Base-by-base conservation (phyloP, 2,329 filamentous ascomycete genomes). In the Mycosphaerella sp. region DNA sequence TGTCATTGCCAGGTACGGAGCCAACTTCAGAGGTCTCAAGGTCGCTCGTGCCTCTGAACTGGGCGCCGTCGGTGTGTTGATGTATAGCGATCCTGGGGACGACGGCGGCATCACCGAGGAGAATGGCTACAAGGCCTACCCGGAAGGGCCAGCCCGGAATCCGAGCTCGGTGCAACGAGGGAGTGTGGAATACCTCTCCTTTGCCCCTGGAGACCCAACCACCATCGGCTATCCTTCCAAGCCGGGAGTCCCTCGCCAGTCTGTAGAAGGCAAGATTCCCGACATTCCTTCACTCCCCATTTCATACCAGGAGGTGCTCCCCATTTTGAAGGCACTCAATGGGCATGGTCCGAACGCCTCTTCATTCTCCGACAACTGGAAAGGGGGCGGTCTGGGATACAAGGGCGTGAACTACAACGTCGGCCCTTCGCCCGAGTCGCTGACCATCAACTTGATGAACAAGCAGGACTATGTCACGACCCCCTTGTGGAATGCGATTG, bases 221-320 rank as follows among this genome's bases (percentile, higher is more conserved):
- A 97, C 93, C 0, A 89, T 90, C 14, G 93, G 93, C 9, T 96
- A 95, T 66, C 87, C 92, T 6, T 95, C 90, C 0, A 92, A 92
- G 69, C 92, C 91, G 4, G 92, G 86, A n/a, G 87, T 78, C 23
- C 87, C 89, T 36, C 85, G 92, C 23, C 77, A 83, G 54, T 82
- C 89, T 6, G 82, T 85, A 0, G 78, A 89, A 17, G 76, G 80
- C 29, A 79, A 80, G 6, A 93, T 86, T 32, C 88, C 93, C 0
- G 83, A 81, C 2, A 97, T 97, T 51, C 92, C 93, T 0, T 97
- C 92, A 0, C 74, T 96, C 1, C 92, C 92, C 3, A 87, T 97
- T 48, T 96, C 92, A 0, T 96, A 95, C 67, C 73, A 77, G 6
- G 92, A 97, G 62, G 91, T 88, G 0, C 70, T 96, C 2, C 92